Percentiles rank a stretch among this genome's conserved stretches.
Evolutionary conservation across 148 eudicot genomes (phyloP).

Genomic region (Vaccinium corymbosum): DNA sequence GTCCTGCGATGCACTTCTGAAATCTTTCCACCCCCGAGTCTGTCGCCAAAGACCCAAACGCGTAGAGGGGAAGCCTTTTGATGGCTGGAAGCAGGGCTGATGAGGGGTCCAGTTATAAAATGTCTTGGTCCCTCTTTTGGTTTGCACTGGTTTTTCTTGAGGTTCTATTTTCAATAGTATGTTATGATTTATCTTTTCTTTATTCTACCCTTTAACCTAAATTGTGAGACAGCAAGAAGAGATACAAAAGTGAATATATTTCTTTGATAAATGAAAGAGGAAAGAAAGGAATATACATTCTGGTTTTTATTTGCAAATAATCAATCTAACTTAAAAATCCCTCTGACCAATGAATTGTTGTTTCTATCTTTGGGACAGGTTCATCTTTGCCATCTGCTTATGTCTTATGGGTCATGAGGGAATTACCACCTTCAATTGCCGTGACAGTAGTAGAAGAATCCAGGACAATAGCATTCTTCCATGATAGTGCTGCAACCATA

Average conservation of each 20-base stretch:
- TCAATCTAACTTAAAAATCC: background rate
- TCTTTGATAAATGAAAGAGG: background rate
- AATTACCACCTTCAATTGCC: conserved; percentile 58
- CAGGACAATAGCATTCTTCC: conserved; percentile 60
- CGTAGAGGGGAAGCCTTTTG: background rate
- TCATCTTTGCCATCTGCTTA: conserved; percentile 76
- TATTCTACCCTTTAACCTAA: background rate
- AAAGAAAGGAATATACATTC: background rate
- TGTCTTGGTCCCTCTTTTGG: background rate
- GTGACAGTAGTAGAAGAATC: conserved; percentile 49
- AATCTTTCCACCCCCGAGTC: background rate
- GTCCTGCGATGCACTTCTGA: background rate
- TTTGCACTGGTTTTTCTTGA: background rate
- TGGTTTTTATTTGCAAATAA: background rate
- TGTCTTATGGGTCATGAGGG: conserved; percentile 85
- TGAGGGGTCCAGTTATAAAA: background rate
- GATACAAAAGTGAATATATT: background rate
- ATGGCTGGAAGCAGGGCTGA: background rate
- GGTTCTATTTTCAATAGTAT: background rate
- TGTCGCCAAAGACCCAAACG: background rate
- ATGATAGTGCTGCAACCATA: conserved; percentile 41
- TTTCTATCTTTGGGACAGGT: conserved; percentile 44
- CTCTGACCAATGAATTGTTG: background rate
- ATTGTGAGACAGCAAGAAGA: background rate
- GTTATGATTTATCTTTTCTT: background rate